These are phyloP conservation scores for Tetracladium marchalianum DNA, from an alignment of 495 filamentous ascomycete species.

Conservation along the genomic window DNA sequence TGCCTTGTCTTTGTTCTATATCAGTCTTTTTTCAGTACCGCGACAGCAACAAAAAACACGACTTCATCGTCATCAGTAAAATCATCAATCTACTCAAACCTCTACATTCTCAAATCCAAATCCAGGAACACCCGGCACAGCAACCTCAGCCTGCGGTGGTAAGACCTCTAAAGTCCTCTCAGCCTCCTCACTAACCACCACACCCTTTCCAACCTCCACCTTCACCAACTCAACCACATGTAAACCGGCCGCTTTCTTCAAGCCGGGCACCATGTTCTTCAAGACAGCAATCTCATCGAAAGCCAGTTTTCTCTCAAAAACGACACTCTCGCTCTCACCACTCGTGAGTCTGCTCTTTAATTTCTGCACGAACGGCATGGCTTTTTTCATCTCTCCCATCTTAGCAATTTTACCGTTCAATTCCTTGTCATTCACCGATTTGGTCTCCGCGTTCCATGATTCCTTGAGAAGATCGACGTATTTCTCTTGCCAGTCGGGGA, in stretches of 20 bases:
- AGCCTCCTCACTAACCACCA: constrained; percentile 35
- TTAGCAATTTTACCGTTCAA: constrained; percentile 65
- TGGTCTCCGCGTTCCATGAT: constrained; percentile 26
- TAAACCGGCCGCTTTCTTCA: constrained; percentile 56
- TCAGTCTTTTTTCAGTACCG: neutral
- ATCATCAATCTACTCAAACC: neutral
- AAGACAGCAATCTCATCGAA: constrained; percentile 78
- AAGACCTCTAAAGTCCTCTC: constrained; percentile 42
- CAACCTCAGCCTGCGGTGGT: constrained; percentile 48
- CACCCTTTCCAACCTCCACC: constrained; percentile 63
- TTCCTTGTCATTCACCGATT: constrained; percentile 61
- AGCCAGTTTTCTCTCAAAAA: constrained; percentile 70
- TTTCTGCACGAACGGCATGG: constrained; percentile 89
- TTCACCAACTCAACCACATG: constrained; percentile 52
- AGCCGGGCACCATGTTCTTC: constrained; percentile 42
- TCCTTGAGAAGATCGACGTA: constrained; percentile 76
- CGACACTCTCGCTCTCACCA: constrained; percentile 46
- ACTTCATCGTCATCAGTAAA: neutral
- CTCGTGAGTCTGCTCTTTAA: constrained; percentile 69
- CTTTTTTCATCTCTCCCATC: constrained; percentile 87
- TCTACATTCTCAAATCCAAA: constrained; percentile 69
- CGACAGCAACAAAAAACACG: neutral
- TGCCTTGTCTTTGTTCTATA: neutral
- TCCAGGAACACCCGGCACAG: constrained; percentile 68
- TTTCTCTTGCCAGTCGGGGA: constrained; percentile 83